Base-by-base conservation (phyloP, 169 alveolate species). In the Babesia ovata region DNA sequence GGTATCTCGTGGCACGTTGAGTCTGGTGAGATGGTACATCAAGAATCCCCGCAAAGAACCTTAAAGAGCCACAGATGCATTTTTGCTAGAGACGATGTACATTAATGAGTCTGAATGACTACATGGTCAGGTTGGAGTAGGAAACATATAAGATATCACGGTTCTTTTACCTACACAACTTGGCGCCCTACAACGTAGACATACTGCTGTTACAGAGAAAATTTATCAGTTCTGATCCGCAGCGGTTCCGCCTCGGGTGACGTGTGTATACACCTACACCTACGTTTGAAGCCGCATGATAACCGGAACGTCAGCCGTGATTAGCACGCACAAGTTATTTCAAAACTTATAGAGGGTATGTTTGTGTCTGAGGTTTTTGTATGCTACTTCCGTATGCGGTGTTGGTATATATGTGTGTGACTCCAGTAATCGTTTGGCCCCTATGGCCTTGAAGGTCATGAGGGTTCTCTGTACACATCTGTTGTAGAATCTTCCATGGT, bases 1-100 rank as follows among this genome's bases (percentile, higher is more conserved):
- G 76, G 76, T 67, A 67, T 67, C 76, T 13, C 21, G 76, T 67
- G 24, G 33, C 76, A 42, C 66, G 56, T 10, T 52, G 76, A 67
- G 66, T 44, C 76, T 29, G 54, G n/a, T 9, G 53, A 67, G 21
- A 42, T 58, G 63, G 53, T 26, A 36, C 76, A 67, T 67, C 76
- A 26, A 50, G 54, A 49, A 67, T 53, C 76, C 66, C 76, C 76
- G 65, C 65, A 52, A 52, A 14, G 67, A 50, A 26, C 76, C 29
- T 26, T 49, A 52, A 21, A 54, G 76, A 19, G 65, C 28, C 65
- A 29, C 44, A 67, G 76, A 67, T 67, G 76, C 76, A 67, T 67
- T 67, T 1, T 11, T 36, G 7, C 53, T 3, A 52, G 76, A 67
- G 76, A 67, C 76, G 22, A 48, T 29, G 67, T 14, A 53, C 67